Base-by-base conservation (phyloP, 2,329 filamentous ascomycete species). In the Cercospora sojina region DNA sequence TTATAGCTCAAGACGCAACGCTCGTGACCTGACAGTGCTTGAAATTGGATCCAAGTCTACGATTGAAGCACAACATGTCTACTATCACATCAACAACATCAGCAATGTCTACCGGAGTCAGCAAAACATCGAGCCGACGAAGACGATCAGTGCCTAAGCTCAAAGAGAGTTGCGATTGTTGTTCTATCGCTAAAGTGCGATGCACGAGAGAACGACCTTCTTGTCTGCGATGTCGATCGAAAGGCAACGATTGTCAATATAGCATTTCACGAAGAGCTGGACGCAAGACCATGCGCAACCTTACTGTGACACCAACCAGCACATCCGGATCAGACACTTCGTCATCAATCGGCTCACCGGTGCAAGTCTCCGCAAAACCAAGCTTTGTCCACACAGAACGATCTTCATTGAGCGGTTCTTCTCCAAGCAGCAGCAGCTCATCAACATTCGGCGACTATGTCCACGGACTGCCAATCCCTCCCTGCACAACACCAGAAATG, bases 241-340 rank as follows among this genome's bases (percentile, higher is more conserved):
- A 70, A 65, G 65, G 68, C 41, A 60, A 69, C 16, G 35, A 66
- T 23, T 73, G 72, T 60, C 60, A 65, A 38, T 73, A 73, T 65
- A 70, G 68, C 65, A 70, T 65, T 31, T 72, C 71, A 5, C 62
- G 71, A 10, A 68, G 72, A 62, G 71, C 70, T 32, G 72, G 72
- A 20, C 65, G 70, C 41, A 67, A 68, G 27, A 69, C 64, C 12
- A 64, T 53, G 41, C 67, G 59, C 18, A 62, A 55, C 51, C 64
- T 18, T 12, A 58, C 63, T 8, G 29, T 35, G n/a, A 53, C 35
- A n/a, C 53, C 41, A 20, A 59, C 23, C 43, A 62, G 38, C 41
- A 35, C 53, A 20, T 62, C 64, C 6, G 60, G 25, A 13, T 47
- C 55, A 1, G 62, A 64, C 13, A n/a, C 56, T 23, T 66, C 64